Evolutionary conservation across 2,329 filamentous ascomycete genomes (phyloP).

Genomic region (Penicillium sp.): DNA sequence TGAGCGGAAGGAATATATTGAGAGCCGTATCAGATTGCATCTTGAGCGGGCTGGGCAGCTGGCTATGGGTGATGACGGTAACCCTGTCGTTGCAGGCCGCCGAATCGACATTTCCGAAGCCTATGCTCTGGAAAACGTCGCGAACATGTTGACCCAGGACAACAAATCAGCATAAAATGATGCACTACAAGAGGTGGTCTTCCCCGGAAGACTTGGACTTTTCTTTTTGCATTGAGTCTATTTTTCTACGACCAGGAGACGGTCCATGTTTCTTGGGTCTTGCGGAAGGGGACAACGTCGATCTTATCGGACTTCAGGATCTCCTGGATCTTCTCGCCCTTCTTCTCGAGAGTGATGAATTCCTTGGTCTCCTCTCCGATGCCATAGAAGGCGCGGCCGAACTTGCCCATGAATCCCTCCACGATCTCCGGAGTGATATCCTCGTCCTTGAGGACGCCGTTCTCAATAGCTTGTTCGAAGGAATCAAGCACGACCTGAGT

Average conservation of each 20-base stretch:
- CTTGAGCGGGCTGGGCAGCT: slow-evolving; percentile 62
- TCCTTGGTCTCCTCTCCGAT: slow-evolving; percentile 52
- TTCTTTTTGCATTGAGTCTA: slow-evolving; percentile 11
- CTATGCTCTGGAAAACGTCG: slow-evolving; percentile 45
- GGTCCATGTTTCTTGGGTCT: slow-evolving; percentile 59
- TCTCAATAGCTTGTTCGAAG: slow-evolving; percentile 59
- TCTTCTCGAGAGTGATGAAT: slow-evolving; percentile 62
- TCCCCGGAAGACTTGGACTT: slow-evolving; percentile 10
- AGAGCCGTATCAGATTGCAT: slow-evolving; percentile 75
- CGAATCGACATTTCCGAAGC: slow-evolving; percentile 46
- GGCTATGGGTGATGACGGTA: slow-evolving; percentile 37
- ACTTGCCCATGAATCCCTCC: slow-evolving; percentile 62
- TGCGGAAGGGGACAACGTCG: slow-evolving; percentile 69
- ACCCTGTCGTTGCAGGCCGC: slow-evolving; percentile 42
- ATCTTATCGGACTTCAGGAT: slow-evolving; percentile 60
- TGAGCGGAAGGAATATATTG: slow-evolving; percentile 80
- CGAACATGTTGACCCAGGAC: slow-evolving; percentile 40
- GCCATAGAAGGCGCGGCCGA: slow-evolving; percentile 63
- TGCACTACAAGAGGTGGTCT: background rate
- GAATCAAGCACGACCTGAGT: slow-evolving; percentile 64
- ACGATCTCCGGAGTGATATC: slow-evolving; percentile 60
- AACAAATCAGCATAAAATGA: slow-evolving; percentile 18
- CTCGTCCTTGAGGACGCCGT: slow-evolving; percentile 57
- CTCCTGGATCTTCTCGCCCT: slow-evolving; percentile 59
- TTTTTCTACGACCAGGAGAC: slow-evolving; percentile 36